phyloP scores from a whole-genome alignment of 768 basidiomycete genomes.

The Lanmaoa rubissima region DNA sequence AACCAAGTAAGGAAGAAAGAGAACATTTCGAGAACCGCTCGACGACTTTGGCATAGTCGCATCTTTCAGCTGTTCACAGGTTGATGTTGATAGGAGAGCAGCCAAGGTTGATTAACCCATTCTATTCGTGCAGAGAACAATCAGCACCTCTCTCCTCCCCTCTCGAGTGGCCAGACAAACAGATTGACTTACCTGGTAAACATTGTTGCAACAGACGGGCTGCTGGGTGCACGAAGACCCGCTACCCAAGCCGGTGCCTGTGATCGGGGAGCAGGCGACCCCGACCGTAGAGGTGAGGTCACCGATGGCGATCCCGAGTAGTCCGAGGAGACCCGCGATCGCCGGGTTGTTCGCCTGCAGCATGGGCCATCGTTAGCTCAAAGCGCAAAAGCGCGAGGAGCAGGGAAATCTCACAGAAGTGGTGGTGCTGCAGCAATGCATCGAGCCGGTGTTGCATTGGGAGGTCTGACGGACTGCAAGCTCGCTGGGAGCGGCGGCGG shows the following conservation, averaged over 20 bases:
- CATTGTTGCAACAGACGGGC: constrained; percentile 16
- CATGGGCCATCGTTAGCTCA: not conserved
- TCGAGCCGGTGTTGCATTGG: constrained; percentile 7
- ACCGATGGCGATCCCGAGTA: not conserved
- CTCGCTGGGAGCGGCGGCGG: constrained; percentile 1
- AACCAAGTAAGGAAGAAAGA: not conserved
- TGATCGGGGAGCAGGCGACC: constrained; percentile 2
- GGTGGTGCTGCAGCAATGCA: constrained; percentile 4
- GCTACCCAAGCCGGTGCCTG: not conserved
- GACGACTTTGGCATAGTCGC: not conserved
- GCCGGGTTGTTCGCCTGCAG: not conserved
- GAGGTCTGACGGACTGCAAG: not conserved
- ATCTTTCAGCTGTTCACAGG: not conserved
- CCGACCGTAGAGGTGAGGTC: not conserved
- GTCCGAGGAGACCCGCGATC: not conserved
- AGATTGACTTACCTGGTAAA: constrained; percentile 4
- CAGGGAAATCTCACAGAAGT: not conserved
- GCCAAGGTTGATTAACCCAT: constrained; percentile 11
- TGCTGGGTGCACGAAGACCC: constrained; percentile 9
- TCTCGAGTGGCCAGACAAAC: not conserved
- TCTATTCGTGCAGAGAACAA: not conserved
- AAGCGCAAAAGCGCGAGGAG: too few species aligned
- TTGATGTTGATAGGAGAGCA: constrained; percentile 13
- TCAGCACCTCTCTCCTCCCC: not conserved
- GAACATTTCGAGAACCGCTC: not conserved